Evolutionary conservation across 495 filamentous ascomycete genomes (phyloP).

Genomic region (Mycothermus thermophilus): DNA sequence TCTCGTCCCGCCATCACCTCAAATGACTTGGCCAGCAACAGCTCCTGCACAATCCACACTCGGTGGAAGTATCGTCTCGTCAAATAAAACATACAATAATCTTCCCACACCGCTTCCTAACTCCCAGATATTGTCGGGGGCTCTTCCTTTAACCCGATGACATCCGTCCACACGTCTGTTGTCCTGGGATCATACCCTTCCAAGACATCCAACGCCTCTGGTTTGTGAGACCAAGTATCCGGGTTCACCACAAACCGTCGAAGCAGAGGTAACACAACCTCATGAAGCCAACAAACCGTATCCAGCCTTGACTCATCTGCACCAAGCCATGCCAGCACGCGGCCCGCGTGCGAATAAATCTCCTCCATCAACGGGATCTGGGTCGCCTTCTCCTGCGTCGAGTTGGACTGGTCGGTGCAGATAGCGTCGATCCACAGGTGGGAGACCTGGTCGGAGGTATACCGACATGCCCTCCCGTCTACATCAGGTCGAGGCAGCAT

Average conservation of each 20-base stretch:
- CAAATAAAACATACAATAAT: constrained; percentile 5
- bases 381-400: constrained; percentile 9
- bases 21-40: constrained; percentile 2
- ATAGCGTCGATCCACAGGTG: constrained; percentile 16
- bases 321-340: constrained; percentile 6
- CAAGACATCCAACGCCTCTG: background rate
- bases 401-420: constrained; percentile 19
- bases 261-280: constrained; percentile 1
- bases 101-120: constrained; percentile 2
- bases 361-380: constrained; percentile 17
- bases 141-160: background rate
- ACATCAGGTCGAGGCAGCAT: no score
- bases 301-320: constrained; percentile 3
- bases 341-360: constrained; percentile 12
- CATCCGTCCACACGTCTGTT: constrained; percentile 4
- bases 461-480: background rate
- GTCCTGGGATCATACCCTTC: background rate
- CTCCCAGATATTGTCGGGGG: constrained; percentile 1
- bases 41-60: constrained; percentile 10
- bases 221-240: no score
- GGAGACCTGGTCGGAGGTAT: background rate
- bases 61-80: constrained; percentile 7
- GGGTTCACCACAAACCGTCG: background rate
- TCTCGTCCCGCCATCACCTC: constrained; percentile 1
- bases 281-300: constrained; percentile 3